Evolutionary conservation across 2,329 filamentous ascomycete species (phyloP).

Genomic region (Aureobasidium sp.): DNA sequence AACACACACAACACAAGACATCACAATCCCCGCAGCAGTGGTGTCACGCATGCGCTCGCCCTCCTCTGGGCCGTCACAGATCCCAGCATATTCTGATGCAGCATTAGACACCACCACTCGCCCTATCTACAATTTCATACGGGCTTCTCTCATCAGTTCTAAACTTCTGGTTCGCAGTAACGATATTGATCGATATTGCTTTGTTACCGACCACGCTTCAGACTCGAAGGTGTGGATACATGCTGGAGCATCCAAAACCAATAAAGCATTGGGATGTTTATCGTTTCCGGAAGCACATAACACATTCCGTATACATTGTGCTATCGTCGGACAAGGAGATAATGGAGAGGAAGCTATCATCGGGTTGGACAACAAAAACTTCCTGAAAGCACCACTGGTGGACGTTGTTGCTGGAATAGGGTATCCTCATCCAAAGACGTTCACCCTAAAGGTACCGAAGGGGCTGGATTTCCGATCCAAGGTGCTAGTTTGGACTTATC

Average conservation of each 20-base stretch:
- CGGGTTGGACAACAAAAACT: constrained; percentile 3
- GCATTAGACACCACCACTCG: neutral
- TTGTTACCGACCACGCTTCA: neutral
- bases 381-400: neutral
- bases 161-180: constrained; percentile 2
- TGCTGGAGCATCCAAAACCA: constrained; percentile 12
- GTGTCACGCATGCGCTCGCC: neutral
- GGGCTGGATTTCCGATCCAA: neutral
- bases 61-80: neutral
- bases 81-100: neutral
- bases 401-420: constrained; percentile 16
- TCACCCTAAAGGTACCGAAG: neutral
- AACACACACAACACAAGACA: neutral
- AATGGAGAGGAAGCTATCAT: neutral
- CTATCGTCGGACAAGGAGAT: neutral
- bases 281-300: constrained; percentile 11
- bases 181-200: constrained; percentile 14
- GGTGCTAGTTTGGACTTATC: neutral
- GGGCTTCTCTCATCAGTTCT: constrained; percentile 1
- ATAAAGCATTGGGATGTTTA: constrained; percentile 5
- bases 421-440: constrained; percentile 7
- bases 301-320: constrained; percentile 12
- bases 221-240: constrained; percentile 18
- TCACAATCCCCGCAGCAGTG: neutral
- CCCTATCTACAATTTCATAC: constrained; percentile 3